These are phyloP conservation scores for Nyssa sinensis DNA, from an alignment of 148 eudicot genomes.

Conservation along the genomic window DNA sequence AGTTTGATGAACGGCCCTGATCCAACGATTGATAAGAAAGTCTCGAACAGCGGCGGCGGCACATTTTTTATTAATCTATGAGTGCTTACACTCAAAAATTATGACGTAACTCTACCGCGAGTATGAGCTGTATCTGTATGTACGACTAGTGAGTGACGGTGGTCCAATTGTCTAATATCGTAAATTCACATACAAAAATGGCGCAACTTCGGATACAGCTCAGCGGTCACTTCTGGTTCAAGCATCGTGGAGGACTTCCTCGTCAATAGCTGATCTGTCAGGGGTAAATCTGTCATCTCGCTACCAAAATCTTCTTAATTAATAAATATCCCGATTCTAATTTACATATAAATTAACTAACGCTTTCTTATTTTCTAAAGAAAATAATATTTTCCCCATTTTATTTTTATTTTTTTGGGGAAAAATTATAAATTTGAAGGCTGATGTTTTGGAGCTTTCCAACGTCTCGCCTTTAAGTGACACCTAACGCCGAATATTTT, in stretches of 20 bases:
- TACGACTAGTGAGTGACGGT: background rate
- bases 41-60: background rate
- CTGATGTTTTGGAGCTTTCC: constrained; percentile 13
- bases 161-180: too few species aligned
- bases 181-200: too few species aligned
- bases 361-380: too few species aligned
- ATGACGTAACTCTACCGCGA: background rate
- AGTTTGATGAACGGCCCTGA: background rate
- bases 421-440: background rate
- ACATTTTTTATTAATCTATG: too few species aligned
- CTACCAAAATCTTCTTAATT: too few species aligned
- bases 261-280: background rate
- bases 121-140: constrained; percentile 9
- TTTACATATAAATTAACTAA: too few species aligned
- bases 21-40: background rate
- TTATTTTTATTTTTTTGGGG: background rate
- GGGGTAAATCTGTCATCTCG: constrained; percentile 5
- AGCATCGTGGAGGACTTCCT: background rate
- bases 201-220: constrained; percentile 9
- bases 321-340: too few species aligned
- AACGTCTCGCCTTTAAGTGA: constrained; percentile 27
- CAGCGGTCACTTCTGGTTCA: background rate
- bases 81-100: too few species aligned
- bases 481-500: constrained; percentile 22
- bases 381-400: background rate